These are phyloP conservation scores for Phytophthora aleatoria DNA, from an alignment of 352 stramenopile genomes.

Conservation along the genomic window DNA sequence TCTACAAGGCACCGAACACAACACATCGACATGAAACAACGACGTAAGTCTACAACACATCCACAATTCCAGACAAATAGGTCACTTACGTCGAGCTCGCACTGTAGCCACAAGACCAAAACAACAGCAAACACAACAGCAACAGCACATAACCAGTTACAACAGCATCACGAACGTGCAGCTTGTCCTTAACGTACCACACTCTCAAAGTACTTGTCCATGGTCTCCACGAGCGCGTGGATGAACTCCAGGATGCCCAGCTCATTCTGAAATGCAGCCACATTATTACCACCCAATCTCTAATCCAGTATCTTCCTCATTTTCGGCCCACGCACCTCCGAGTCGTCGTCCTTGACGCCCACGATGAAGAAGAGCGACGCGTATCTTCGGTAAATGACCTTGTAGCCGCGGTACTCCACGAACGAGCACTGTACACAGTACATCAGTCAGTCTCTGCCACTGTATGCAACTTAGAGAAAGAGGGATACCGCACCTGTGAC, in stretches of 20 bases:
- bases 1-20: constrained; percentile 37
- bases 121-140: constrained; percentile 3
- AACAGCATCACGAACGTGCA: background rate
- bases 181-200: constrained; percentile 76
- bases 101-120: constrained; percentile 40
- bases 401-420: constrained; percentile 99
- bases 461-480: background rate
- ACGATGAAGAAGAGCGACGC: constrained; percentile 99
- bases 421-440: constrained; percentile 94
- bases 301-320: background rate
- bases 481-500: constrained; percentile 70
- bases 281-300: background rate
- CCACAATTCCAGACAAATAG: background rate
- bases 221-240: constrained; percentile 99
- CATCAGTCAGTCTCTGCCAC: background rate
- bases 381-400: constrained; percentile 98
- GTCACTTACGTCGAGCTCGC: constrained; percentile 81
- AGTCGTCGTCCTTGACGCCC: constrained; percentile 96
- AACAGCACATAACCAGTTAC: constrained; percentile 2
- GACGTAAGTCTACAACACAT: constrained; percentile 3
- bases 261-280: constrained; percentile 92
- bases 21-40: background rate
- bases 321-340: constrained; percentile 53
- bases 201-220: constrained; percentile 99
- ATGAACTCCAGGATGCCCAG: constrained; percentile 99